Conservation (phyloP, 352 stramenopile genomes). For the Globisporangium okanoganense region DNA sequence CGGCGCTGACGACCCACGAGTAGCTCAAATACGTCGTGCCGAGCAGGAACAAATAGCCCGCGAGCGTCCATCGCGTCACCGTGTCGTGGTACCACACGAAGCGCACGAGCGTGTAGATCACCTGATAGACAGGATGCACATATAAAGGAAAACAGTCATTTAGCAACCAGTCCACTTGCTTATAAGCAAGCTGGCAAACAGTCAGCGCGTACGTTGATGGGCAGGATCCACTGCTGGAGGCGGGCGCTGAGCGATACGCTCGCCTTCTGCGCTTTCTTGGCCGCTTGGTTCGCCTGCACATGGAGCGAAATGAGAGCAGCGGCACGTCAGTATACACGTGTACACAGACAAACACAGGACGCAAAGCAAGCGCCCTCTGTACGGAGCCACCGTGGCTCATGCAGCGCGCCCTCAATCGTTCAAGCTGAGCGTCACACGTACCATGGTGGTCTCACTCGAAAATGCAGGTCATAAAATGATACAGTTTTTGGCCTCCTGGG, state of each 20-base stretch:
- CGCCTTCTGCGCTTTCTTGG: conserved; percentile 77
- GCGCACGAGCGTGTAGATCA: conserved; percentile 72
- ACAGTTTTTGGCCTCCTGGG: not conserved
- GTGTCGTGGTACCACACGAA: conserved; percentile 67
- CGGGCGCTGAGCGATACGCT: conserved; percentile 63
- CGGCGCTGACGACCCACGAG: conserved; percentile 74
- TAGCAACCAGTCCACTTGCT: not conserved
- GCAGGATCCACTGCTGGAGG: conserved; percentile 76
- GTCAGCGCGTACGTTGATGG: conserved; percentile 66
- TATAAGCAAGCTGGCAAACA: not conserved
- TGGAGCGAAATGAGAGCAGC: not conserved
- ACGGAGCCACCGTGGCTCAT: not conserved
- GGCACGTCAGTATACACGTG: not conserved
- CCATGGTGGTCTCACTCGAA: not conserved
- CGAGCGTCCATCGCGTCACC: conserved; percentile 66
- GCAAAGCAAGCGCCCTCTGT: not conserved
- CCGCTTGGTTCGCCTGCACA: conserved; percentile 73
- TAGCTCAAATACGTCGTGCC: conserved; percentile 74
- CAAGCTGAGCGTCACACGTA: too few species aligned
- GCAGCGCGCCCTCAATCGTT: too few species aligned
- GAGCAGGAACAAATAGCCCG: conserved; percentile 62
- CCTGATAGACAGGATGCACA: conserved; percentile 13
- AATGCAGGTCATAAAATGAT: not conserved
- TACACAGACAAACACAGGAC: not conserved
- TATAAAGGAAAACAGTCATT: not conserved